phyloP scores from a whole-genome alignment of 495 filamentous ascomycete genomes.

The Penicillium coprophilum region DNA sequence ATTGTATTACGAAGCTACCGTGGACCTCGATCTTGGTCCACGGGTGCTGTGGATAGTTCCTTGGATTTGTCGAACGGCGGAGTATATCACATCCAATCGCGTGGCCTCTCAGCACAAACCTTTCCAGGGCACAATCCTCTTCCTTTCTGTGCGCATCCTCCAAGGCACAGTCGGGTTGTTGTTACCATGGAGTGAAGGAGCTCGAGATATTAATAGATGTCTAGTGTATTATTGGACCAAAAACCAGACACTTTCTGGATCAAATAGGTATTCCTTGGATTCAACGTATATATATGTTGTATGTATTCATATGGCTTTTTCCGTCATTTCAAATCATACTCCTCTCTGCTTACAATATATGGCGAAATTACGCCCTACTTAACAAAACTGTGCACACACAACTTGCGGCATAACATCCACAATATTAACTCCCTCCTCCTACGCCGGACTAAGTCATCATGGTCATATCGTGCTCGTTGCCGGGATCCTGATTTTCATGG shows the following conservation, averaged over 20 bases:
- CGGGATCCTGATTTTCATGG: neutral
- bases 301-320: too few species aligned
- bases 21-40: conserved; percentile 9
- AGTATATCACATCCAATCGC: conserved; percentile 23
- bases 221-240: neutral
- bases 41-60: conserved; percentile 4
- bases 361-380: neutral
- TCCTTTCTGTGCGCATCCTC: conserved; percentile 1
- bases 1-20: neutral
- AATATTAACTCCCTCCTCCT: neutral
- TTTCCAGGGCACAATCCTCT: neutral
- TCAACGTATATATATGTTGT: too few species aligned
- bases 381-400: neutral
- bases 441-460: neutral
- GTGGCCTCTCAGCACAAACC: neutral
- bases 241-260: neutral
- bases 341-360: too few species aligned
- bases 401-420: too few species aligned
- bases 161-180: neutral
- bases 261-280: too few species aligned
- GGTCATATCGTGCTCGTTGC: neutral
- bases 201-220: neutral
- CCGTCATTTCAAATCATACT: too few species aligned
- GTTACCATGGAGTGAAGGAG: neutral
- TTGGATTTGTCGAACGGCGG: conserved; percentile 5